Conservation (phyloP, 805 yeast genomes). For the Alloascoidea hylecoeti region DNA sequence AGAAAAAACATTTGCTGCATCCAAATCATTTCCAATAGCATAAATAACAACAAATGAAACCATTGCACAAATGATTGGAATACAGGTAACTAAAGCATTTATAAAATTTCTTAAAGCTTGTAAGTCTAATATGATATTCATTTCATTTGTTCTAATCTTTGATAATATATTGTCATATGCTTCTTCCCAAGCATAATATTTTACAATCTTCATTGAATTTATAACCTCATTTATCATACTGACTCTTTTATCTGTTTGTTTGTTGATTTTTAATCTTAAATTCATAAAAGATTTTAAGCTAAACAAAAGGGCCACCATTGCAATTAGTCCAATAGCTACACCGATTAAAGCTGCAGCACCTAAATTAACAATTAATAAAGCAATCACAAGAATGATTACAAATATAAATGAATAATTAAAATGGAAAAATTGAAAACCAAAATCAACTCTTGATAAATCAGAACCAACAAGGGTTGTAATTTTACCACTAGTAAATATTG, state of each 20-base stretch:
- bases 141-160: conserved; percentile 45
- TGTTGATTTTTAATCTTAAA: conserved; percentile 42
- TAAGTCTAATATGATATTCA: conserved; percentile 42
- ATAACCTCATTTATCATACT: conserved; percentile 65
- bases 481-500: conserved; percentile 49
- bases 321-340: conserved; percentile 28
- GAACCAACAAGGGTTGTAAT: conserved; percentile 72
- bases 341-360: conserved; percentile 71
- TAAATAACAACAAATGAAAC: conserved; percentile 35
- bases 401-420: conserved; percentile 51
- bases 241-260: conserved; percentile 64
- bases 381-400: conserved; percentile 47
- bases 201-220: conserved; percentile 66
- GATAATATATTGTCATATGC: conserved; percentile 52
- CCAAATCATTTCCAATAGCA: conserved; percentile 24
- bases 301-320: conserved; percentile 24
- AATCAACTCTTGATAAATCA: conserved; percentile 69
- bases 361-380: conserved; percentile 46
- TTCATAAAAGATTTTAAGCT: conserved; percentile 36
- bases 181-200: conserved; percentile 84
- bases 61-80: conserved; percentile 64
- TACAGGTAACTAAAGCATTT: conserved; percentile 49
- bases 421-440: conserved; percentile 56
- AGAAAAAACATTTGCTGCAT: conserved; percentile 56
- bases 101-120: conserved; percentile 50